Conservation (phyloP, 495 filamentous ascomycete genomes). For the Penicillium pulvis region DNA sequence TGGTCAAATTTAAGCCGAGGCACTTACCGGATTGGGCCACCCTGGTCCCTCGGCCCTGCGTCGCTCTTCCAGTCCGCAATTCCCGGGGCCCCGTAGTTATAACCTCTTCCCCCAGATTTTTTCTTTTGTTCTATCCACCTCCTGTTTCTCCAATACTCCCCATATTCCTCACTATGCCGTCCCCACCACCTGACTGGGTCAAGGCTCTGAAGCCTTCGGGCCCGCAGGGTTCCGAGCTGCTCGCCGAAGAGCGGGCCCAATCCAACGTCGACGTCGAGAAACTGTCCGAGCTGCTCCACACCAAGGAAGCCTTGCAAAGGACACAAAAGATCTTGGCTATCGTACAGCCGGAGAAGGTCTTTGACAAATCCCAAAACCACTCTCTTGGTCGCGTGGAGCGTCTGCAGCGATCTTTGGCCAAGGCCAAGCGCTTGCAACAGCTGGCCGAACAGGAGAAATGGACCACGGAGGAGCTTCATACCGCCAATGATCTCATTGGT, state of each 20-base stretch:
- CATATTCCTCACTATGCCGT: constrained; percentile 26
- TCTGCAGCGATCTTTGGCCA: constrained; percentile 61
- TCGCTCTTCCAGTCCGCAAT: constrained; percentile 5
- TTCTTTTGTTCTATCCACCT: constrained; percentile 13
- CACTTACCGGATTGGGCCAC: constrained; percentile 26
- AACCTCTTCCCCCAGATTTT: constrained; percentile 18
- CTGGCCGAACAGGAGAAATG: constrained; percentile 63
- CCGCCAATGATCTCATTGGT: constrained; percentile 61
- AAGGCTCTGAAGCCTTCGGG: constrained; percentile 61
- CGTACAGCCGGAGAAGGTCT: constrained; percentile 61
- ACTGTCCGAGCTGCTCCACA: constrained; percentile 63
- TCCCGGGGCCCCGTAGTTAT: constrained; percentile 17
- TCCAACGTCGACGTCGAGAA: constrained; percentile 60
- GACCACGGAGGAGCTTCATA: constrained; percentile 60
- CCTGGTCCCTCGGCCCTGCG: constrained; percentile 22
- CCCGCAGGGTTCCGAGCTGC: constrained; percentile 62
- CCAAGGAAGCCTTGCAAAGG: constrained; percentile 54
- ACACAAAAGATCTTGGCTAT: constrained; percentile 56
- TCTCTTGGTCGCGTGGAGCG: constrained; percentile 63
- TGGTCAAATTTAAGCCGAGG: constrained; percentile 19
- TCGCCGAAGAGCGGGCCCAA: constrained; percentile 59
- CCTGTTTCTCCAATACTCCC: neutral
- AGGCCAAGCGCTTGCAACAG: constrained; percentile 66
- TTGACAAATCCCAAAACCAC: constrained; percentile 71
- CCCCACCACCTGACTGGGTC: constrained; percentile 63